A percentile compares a stretch with the other conserved stretches of the same genome.
phyloP scores from a whole-genome alignment of 1,284 basidiomycete species.

The Stereum hirsutum region DNA sequence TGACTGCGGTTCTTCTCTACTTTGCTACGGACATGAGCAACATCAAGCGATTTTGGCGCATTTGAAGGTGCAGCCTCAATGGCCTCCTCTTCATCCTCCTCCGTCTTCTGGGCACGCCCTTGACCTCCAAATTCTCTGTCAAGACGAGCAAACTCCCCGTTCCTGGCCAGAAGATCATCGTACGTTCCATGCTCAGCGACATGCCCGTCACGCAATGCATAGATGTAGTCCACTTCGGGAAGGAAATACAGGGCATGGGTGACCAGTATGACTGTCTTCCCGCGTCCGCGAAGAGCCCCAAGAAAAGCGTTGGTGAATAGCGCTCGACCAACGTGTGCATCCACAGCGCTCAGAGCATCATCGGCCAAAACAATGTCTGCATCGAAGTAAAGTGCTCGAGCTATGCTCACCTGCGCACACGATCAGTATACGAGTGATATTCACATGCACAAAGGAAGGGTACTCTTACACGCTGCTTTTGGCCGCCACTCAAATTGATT shows the following conservation, averaged over 20 bases:
- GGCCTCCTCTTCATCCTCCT: constrained; percentile 18
- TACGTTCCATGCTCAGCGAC: constrained; percentile 77
- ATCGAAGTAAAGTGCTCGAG: constrained; percentile 79
- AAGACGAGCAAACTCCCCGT: constrained; percentile 66
- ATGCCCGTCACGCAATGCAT: constrained; percentile 59
- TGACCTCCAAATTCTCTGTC: constrained; percentile 46
- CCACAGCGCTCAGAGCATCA: constrained; percentile 36
- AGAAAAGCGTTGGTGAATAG: constrained; percentile 81
- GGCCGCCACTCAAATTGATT: constrained; percentile 75
- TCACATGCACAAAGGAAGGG: not conserved
- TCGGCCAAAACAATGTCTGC: constrained; percentile 85
- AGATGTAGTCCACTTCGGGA: constrained; percentile 70
- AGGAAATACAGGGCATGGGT: constrained; percentile 82
- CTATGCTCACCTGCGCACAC: constrained; percentile 35
- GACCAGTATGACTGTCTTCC: constrained; percentile 78
- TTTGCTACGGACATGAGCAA: constrained; percentile 39
- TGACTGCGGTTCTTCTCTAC: constrained; percentile 23
- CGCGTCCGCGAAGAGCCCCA: constrained; percentile 31
- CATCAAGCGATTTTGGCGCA: constrained; percentile 26
- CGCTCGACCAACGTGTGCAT: constrained; percentile 82
- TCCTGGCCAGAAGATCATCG: constrained; percentile 43
- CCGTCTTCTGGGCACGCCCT: too few species aligned
- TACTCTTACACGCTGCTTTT: constrained; percentile 59
- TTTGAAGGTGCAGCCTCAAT: constrained; percentile 12
- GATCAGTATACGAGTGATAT: not conserved